Base-by-base conservation (phyloP, 1,284 basidiomycete species). In the Sphagnurus paluster region DNA sequence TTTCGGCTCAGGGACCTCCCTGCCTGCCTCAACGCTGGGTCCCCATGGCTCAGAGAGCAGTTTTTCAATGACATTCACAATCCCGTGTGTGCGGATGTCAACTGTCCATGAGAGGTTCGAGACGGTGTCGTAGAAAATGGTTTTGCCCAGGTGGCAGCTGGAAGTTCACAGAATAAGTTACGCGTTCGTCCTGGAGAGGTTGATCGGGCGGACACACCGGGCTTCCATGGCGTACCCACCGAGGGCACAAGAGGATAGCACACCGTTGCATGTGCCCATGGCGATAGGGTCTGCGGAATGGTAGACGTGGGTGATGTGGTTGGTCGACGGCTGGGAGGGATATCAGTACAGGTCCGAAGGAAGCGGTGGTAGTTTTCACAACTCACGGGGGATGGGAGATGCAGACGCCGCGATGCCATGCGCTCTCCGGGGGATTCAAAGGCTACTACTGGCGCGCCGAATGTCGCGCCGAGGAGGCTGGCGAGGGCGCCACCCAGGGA, bases 361-460 rank as follows among this genome's bases (percentile, higher is more conserved):
- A 39, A 9, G 41, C 2, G 36, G 25, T 5, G 19, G 30, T 24
- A 21, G 21, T n/a, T n/a, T n/a, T n/a, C n/a, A n/a, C n/a, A 40
- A 60, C 81, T 55, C 60, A 88, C 87, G 1, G 87, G 84, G 34
- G 78, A 77, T 0, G 96, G 97, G 8, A 99, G 76, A 68, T 99
- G 97, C 23, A 99, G 74, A 14, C 96, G 79, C 34, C 70, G 63
- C 1, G 97, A 83, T 1, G 97, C 90, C 63, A 96, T 77, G 56
- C 78, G 82, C 57, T 99, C 97, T 4, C 93, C 95, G 0, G 95
- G 95, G 14, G 93, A 75, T 71, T 98, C 95, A 59, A 96, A 95
- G 0, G 93, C 76, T 19, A 98, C 87, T 5, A 82, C 89, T 0
- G 96, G 96, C 0, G 77, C 77, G n/a, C 96, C 96, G 62, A 98